Evolutionary conservation across 345 rosid species (phyloP).

Genomic region (Hypericum androsaemum): DNA sequence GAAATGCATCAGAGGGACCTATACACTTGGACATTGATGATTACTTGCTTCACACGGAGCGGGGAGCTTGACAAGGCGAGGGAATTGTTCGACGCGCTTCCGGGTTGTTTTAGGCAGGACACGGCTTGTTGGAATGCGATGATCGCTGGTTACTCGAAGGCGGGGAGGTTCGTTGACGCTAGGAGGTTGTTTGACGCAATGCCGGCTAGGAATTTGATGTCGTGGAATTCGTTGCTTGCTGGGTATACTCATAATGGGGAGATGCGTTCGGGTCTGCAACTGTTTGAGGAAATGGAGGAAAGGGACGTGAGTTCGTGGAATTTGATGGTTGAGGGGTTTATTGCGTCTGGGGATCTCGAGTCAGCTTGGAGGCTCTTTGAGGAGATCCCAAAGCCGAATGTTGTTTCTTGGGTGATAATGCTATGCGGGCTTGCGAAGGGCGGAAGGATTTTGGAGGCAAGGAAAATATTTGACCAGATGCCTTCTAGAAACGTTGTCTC

Average conservation of each 20-base stretch:
- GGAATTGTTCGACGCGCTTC: conserved; percentile 27
- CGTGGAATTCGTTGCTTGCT: conserved; percentile 37
- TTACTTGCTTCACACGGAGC: conserved; percentile 23
- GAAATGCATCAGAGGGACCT: conserved; percentile 24
- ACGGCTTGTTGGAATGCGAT: conserved; percentile 33
- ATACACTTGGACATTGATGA: conserved; percentile 28
- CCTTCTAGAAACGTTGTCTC: conserved; percentile 28
- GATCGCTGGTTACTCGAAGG: conserved; percentile 32
- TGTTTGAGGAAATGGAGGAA: conserved; percentile 14
- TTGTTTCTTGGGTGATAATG: conserved; percentile 32
- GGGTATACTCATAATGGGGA: conserved; percentile 26
- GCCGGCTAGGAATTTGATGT: conserved; percentile 28
- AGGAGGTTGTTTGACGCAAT: conserved; percentile 21
- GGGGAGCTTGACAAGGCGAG: conserved; percentile 29
- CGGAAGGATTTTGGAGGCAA: conserved; percentile 21
- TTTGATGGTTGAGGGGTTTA: conserved; percentile 26
- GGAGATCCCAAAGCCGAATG: conserved; percentile 22
- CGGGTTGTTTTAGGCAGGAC: conserved; percentile 18
- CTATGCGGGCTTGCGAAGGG: conserved; percentile 24
- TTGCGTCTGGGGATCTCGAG: conserved; percentile 21
- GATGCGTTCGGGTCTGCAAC: conserved; percentile 12
- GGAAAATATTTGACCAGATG: conserved; percentile 26
- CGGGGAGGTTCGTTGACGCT: conserved; percentile 25
- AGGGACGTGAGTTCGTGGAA: conserved; percentile 23
- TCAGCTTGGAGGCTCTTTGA: conserved; percentile 29